Evolutionary conservation across 2,329 filamentous ascomycete genomes (phyloP).

Genomic region (Rutstroemia sydowiana): DNA sequence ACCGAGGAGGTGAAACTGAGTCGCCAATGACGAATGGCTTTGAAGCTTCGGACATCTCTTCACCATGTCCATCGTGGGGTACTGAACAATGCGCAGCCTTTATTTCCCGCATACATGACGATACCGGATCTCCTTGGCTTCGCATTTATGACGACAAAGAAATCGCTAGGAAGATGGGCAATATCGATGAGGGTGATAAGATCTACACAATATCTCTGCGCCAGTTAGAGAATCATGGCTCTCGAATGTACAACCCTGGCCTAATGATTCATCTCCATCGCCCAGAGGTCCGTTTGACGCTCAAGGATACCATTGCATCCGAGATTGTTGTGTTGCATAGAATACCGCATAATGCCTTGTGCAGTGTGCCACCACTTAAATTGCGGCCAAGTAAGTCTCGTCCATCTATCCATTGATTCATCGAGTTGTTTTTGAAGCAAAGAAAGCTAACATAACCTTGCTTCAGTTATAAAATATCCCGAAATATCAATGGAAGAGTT

Average conservation of each 20-base stretch:
- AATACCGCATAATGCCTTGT: background rate
- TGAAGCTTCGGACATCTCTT: background rate
- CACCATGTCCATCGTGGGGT: background rate
- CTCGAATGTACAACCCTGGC: background rate
- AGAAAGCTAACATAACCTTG: too few relatives aligned
- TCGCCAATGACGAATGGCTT: background rate
- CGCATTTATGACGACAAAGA: background rate
- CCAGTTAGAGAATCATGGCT: background rate
- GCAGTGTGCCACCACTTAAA: background rate
- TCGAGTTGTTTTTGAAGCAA: too few relatives aligned
- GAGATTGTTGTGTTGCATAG: background rate
- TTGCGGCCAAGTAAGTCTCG: background rate
- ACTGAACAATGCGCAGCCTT: background rate
- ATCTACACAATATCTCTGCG: background rate
- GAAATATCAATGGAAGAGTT: background rate
- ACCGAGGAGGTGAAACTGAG: background rate
- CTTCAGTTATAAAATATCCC: background rate
- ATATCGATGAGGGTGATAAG: background rate
- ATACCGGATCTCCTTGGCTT: background rate
- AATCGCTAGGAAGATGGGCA: background rate
- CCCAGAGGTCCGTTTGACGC: background rate
- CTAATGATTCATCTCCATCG: background rate
- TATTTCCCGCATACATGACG: background rate
- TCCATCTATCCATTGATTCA: too few relatives aligned
- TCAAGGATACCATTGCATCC: background rate